Percentiles rank a stretch among this genome's conserved stretches.
Conservation (phyloP, 192 early-diverging fungal species). For the Coemansia sp. region DNA sequence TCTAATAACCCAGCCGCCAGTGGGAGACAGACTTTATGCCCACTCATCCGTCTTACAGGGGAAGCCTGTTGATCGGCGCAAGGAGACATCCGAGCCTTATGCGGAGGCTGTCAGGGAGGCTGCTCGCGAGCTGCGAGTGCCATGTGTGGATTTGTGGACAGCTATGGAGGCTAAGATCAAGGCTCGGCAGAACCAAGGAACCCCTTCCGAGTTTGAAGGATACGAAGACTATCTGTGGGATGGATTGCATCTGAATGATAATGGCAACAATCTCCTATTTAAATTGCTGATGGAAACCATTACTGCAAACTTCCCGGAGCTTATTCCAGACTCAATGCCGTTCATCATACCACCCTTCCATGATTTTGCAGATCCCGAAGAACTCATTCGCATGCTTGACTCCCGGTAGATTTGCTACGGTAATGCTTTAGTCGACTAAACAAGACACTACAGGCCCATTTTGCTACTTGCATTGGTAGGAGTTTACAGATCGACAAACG, state of each 20-base stretch:
- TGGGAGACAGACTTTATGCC: constrained; percentile 20
- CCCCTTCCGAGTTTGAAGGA: not conserved
- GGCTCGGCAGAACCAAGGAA: not conserved
- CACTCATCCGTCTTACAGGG: not conserved
- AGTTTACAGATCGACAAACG: too few relatives aligned
- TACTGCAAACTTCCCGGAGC: constrained; percentile 10
- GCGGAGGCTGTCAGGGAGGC: constrained; percentile 14
- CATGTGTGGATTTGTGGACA: constrained; percentile 39
- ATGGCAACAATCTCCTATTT: constrained; percentile 42
- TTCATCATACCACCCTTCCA: constrained; percentile 14
- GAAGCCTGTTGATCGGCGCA: constrained; percentile 8
- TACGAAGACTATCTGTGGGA: constrained; percentile 27
- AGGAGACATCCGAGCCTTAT: constrained; percentile 6
- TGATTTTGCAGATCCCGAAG: not conserved
- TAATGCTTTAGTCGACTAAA: not conserved
- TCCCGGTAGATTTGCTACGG: not conserved
- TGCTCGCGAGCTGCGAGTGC: constrained; percentile 11
- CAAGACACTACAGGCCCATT: not conserved
- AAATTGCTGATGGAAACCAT: constrained; percentile 16
- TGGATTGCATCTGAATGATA: constrained; percentile 38
- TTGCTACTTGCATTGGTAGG: not conserved
- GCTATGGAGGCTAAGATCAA: constrained; percentile 14
- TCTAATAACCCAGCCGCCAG: constrained; percentile 36
- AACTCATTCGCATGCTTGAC: constrained; percentile 4
- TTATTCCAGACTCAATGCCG: constrained; percentile 23